Percentiles rank a stretch among this genome's conserved stretches.
Evolutionary conservation across 768 basidiomycete species (phyloP).

Genomic region (Trametes cubensis): DNA sequence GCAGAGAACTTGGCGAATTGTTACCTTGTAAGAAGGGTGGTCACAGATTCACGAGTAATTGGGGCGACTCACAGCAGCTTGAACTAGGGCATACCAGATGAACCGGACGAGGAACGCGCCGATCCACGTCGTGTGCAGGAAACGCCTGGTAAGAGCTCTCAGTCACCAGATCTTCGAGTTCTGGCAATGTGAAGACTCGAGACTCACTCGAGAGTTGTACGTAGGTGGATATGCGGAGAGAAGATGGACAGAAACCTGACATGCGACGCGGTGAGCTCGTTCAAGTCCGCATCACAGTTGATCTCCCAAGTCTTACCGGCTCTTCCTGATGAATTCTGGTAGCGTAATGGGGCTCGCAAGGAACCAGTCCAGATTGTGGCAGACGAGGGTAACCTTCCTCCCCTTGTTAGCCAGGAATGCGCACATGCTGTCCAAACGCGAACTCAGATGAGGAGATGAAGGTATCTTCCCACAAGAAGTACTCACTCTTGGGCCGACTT

Average conservation of each 20-base stretch:
- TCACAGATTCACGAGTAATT: not conserved
- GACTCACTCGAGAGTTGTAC: conserved; percentile 57
- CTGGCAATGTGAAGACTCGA: no score
- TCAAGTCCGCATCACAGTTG: not conserved
- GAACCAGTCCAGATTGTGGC: conserved; percentile 53
- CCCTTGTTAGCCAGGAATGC: conserved; percentile 51
- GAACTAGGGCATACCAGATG: conserved; percentile 45
- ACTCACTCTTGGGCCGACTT: conserved; percentile 66
- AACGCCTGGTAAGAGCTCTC: conserved; percentile 41
- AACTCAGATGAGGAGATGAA: not conserved
- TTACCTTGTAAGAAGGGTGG: not conserved
- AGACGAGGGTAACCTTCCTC: conserved; percentile 51
- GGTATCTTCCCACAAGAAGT: not conserved
- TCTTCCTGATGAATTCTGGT: conserved; percentile 59
- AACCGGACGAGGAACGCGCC: conserved; percentile 52
- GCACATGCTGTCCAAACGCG: conserved; percentile 32
- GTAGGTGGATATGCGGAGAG: conserved; percentile 51
- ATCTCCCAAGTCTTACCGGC: conserved; percentile 44
- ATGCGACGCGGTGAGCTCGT: not conserved
- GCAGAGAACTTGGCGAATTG: conserved; percentile 32
- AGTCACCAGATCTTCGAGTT: not conserved
- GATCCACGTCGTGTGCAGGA: conserved; percentile 61
- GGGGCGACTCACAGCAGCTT: conserved; percentile 2
- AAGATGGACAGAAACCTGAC: conserved; percentile 52
- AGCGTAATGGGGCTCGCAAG: conserved; percentile 49